phyloP scores from a whole-genome alignment of 805 yeast species.

The Candida palmyrensis region DNA sequence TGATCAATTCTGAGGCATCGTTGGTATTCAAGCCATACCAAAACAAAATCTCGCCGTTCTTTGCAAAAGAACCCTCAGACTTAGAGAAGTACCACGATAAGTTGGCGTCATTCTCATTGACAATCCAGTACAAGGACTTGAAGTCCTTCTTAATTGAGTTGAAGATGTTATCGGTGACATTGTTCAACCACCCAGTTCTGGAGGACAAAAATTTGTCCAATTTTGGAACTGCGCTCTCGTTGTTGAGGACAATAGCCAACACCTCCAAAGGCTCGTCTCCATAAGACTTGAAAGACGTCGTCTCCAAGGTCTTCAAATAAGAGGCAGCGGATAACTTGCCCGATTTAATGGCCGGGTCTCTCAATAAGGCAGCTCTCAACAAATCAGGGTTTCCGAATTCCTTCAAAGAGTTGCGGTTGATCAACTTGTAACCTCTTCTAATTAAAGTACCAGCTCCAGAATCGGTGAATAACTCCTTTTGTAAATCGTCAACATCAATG shows the following conservation, averaged over 20 bases:
- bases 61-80: constrained; percentile 90
- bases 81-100: constrained; percentile 87
- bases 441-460: constrained; percentile 99
- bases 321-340: constrained; percentile 75
- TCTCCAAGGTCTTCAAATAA: constrained; percentile 69
- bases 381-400: constrained; percentile 74
- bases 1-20: constrained; percentile 59
- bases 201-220: constrained; percentile 85
- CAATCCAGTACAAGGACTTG: constrained; percentile 76
- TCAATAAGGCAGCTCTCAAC: constrained; percentile 67
- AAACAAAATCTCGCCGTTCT: constrained; percentile 83
- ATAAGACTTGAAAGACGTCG: constrained; percentile 62
- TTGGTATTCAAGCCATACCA: constrained; percentile 87
- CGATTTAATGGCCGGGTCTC: constrained; percentile 69
- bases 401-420: constrained; percentile 60
- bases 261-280: constrained; percentile 97
- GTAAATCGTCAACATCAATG: constrained; percentile 89
- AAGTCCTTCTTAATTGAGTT: constrained; percentile 72
- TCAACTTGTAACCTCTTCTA: constrained; percentile 91
- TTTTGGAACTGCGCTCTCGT: constrained; percentile 48
- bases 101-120: constrained; percentile 85
- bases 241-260: constrained; percentile 68
- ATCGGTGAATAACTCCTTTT: constrained; percentile 96
- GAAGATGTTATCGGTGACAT: constrained; percentile 93
- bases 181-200: constrained; percentile 93